phyloP scores from a whole-genome alignment of 495 filamentous ascomycete genomes.

The Aspergillus indologenus region DNA sequence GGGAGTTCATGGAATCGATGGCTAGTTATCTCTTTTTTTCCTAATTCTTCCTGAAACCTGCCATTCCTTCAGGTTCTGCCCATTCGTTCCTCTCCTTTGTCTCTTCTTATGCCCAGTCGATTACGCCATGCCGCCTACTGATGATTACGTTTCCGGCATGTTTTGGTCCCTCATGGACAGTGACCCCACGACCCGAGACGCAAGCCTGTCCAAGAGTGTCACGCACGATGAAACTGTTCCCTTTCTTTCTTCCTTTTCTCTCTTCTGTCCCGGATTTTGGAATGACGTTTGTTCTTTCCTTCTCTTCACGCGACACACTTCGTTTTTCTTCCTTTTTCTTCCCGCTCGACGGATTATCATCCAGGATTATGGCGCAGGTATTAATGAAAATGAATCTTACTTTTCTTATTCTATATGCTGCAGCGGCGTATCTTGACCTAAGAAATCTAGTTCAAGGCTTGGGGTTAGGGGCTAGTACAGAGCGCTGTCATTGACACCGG shows the following conservation, averaged over 20 bases:
- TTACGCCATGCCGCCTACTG: background rate
- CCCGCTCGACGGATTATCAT: conserved; percentile 8
- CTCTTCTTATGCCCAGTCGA: background rate
- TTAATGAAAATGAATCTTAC: conserved; percentile 20
- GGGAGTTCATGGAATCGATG: conserved; percentile 10
- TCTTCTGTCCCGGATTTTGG: conserved; percentile 7
- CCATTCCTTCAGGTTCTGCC: background rate
- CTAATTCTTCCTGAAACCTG: background rate
- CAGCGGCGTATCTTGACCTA: background rate
- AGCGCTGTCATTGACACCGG: background rate
- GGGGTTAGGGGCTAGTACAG: background rate
- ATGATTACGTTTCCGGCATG: conserved; percentile 7
- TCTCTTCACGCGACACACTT: conserved; percentile 8
- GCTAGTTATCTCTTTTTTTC: conserved; percentile 4
- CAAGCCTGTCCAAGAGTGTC: background rate
- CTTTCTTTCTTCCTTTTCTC: conserved; percentile 2
- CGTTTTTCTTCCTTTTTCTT: conserved; percentile 3
- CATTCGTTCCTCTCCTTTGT: conserved; percentile 4
- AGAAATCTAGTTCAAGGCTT: background rate
- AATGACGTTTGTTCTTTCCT: conserved; percentile 3
- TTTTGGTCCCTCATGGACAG: background rate
- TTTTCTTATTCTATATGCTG: background rate
- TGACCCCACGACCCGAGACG: background rate
- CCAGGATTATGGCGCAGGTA: conserved; percentile 18
- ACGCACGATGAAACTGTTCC: background rate